These are phyloP conservation scores for Dillenia turbinata DNA, from an alignment of 164 flowering plant genomes.

Conservation along the genomic window DNA sequence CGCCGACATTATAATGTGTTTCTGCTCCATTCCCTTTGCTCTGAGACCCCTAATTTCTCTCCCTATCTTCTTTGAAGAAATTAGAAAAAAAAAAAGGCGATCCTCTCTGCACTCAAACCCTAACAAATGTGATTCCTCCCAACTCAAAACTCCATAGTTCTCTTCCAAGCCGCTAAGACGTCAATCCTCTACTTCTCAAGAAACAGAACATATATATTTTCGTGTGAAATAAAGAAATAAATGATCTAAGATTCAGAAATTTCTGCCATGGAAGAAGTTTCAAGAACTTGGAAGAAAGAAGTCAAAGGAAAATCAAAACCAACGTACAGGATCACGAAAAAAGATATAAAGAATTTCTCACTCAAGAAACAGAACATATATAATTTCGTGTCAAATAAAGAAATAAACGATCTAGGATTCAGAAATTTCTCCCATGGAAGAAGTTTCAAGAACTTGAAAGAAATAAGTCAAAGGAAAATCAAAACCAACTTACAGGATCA, in stretches of 20 bases:
- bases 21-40: conserved; percentile 56
- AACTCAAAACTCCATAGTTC: not conserved
- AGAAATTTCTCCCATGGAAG: no score
- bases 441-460: no score
- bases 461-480: no score
- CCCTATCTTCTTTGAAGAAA: not conserved
- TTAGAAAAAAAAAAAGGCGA: conserved; percentile 3
- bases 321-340: no score
- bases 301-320: no score
- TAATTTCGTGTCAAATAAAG: not conserved
- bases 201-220: not conserved
- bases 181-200: not conserved
- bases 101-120: not conserved
- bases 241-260: no score
- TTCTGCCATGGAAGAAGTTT: no score
- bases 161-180: not conserved
- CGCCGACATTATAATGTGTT: conserved; percentile 70
- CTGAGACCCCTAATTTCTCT: not conserved
- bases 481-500: not conserved
- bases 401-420: no score
- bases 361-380: not conserved
- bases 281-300: no score
- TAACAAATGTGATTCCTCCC: no score
- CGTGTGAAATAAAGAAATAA: not conserved
- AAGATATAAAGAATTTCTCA: no score